Percentiles rank a stretch among this genome's conserved stretches.
Evolutionary conservation across 1,139 yeast species (phyloP).

Genomic region (Geotrichum candidum): DNA sequence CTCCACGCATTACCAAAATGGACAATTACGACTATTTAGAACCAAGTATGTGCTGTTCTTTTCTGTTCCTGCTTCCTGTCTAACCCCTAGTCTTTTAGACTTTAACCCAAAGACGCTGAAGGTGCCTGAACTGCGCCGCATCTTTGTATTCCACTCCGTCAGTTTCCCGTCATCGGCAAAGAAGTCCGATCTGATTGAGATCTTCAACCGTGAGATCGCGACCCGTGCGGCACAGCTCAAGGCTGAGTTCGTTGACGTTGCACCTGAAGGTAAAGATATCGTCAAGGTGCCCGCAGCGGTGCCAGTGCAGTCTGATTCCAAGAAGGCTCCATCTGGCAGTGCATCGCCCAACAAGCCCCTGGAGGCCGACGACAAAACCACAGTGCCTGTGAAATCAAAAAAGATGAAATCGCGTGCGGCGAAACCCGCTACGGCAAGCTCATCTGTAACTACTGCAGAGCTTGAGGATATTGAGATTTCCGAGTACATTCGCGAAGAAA

Average conservation of each 20-base stretch:
- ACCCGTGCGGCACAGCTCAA: conserved; percentile 25
- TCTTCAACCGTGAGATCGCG: conserved; percentile 46
- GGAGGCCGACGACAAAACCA: neutral
- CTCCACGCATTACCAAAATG: neutral
- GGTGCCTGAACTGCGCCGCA: conserved; percentile 57
- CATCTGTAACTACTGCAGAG: neutral
- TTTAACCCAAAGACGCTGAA: conserved; percentile 60
- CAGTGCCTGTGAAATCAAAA: neutral
- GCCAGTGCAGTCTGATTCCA: neutral
- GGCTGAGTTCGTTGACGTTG: neutral
- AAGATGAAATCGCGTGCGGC: neutral
- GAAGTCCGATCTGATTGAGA: conserved; percentile 51
- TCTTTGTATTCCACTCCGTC: conserved; percentile 54
- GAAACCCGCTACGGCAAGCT: neutral
- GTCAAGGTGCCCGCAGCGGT: neutral
- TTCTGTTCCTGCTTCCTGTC: neutral
- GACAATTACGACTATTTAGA: conserved; percentile 12
- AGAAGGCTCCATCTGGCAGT: neutral
- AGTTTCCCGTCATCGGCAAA: conserved; percentile 54
- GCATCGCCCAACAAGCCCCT: neutral
- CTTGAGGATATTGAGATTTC: neutral
- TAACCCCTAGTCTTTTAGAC: neutral
- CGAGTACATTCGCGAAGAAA: neutral
- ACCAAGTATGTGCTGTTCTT: neutral
- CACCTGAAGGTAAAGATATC: conserved; percentile 1